Conservation (phyloP, 148 eudicot genomes). For the Dianthus caryophyllus region DNA sequence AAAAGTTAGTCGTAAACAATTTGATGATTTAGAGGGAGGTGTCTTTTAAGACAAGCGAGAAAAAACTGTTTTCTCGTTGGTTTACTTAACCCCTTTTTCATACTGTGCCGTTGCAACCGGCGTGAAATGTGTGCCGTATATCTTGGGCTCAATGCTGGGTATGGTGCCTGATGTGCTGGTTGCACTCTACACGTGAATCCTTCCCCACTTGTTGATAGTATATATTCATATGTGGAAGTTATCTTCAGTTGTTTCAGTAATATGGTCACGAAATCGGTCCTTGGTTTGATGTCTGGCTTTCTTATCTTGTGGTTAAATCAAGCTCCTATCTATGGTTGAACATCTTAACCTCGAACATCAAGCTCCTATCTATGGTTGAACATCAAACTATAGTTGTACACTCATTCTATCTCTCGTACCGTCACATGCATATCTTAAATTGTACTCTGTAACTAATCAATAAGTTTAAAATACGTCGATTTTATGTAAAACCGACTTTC, state of each 20-base stretch:
- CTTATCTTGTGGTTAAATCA: neutral
- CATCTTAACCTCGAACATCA: no score
- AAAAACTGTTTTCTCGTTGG: neutral
- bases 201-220: neutral
- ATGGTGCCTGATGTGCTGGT: slow-evolving; percentile 83
- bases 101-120: slow-evolving; percentile 73
- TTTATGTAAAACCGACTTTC: no score
- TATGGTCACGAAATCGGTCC: neutral
- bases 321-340: neutral
- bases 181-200: slow-evolving; percentile 81
- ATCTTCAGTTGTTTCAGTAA: neutral
- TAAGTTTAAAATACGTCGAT: no score
- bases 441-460: no score
- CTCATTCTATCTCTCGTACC: no score
- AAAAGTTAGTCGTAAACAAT: no score
- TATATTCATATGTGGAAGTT: neutral
- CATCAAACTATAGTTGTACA: no score
- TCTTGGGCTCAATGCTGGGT: slow-evolving; percentile 70
- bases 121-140: slow-evolving; percentile 72
- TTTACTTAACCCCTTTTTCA: slow-evolving; percentile 14
- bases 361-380: no score
- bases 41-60: neutral
- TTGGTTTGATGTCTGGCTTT: neutral
- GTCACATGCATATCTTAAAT: no score
- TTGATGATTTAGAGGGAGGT: no score